These are phyloP conservation scores for Raphanus raphanistrum DNA, from an alignment of 345 rosid genomes.

Conservation along the genomic window DNA sequence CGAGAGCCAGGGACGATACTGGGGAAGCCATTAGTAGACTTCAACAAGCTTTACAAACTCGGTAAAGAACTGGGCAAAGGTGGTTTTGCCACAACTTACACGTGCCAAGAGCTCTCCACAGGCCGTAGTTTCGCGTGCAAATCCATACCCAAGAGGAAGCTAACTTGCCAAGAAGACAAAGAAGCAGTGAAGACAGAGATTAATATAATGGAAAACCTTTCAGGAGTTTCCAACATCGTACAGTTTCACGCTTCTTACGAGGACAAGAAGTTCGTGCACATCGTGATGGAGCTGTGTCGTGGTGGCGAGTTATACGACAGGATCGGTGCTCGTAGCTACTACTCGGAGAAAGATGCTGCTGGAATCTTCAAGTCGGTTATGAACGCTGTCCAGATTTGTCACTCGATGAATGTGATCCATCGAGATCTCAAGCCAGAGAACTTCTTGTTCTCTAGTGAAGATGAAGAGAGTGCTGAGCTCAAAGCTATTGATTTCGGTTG, in stretches of 20 bases:
- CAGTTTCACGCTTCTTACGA: constrained; percentile 59
- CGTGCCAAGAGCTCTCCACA: constrained; percentile 60
- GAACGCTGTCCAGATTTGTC: constrained; percentile 46
- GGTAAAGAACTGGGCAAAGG: constrained; percentile 70
- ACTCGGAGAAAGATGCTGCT: constrained; percentile 72
- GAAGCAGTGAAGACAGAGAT: not conserved
- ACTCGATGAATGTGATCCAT: not conserved
- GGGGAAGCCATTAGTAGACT: constrained; percentile 46
- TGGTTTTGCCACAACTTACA: constrained; percentile 60
- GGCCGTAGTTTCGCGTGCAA: constrained; percentile 46
- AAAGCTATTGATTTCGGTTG: constrained; percentile 81
- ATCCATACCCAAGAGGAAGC: not conserved
- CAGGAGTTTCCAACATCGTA: constrained; percentile 65
- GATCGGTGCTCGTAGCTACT: constrained; percentile 45
- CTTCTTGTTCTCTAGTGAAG: constrained; percentile 29
- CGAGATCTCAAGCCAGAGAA: not conserved
- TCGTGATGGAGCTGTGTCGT: constrained; percentile 41
- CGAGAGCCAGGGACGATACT: constrained; percentile 42
- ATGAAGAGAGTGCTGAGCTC: constrained; percentile 51
- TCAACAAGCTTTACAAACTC: constrained; percentile 42
- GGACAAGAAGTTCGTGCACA: constrained; percentile 60
- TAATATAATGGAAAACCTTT: constrained; percentile 33
- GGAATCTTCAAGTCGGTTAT: constrained; percentile 49
- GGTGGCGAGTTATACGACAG: constrained; percentile 65
- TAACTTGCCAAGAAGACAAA: not conserved